Evolutionary conservation across 139 green algal species (phyloP).

Genomic region (Spirogloea muscicola): DNA sequence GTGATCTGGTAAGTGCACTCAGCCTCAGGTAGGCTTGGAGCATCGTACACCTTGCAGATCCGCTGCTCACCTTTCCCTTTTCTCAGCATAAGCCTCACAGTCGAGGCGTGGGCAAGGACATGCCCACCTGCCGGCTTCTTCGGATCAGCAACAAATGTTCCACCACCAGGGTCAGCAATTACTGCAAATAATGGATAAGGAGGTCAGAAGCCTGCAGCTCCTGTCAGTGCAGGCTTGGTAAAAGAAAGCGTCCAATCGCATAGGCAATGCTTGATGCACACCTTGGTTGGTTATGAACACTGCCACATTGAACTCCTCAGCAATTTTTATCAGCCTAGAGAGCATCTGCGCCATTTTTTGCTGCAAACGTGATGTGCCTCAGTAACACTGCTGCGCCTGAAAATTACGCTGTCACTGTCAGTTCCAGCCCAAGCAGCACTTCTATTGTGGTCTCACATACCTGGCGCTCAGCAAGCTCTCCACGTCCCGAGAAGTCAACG

Average conservation of each 20-base stretch:
- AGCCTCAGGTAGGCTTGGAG: slow-evolving; percentile 36
- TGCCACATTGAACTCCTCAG: slow-evolving; percentile 55
- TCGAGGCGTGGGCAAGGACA: slow-evolving; percentile 51
- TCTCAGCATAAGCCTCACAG: slow-evolving; percentile 37
- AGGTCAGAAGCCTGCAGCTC: too few relatives aligned
- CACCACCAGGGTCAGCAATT: too few relatives aligned
- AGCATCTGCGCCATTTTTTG: slow-evolving; percentile 55
- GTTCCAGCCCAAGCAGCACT: neutral
- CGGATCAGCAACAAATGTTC: too few relatives aligned
- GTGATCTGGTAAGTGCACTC: slow-evolving; percentile 29
- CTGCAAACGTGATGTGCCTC: too few relatives aligned
- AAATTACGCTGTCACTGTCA: neutral
- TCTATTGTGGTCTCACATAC: slow-evolving; percentile 49
- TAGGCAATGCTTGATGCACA: too few relatives aligned
- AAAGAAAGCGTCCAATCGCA: too few relatives aligned
- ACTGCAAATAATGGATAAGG: too few relatives aligned
- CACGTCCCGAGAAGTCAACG: slow-evolving; percentile 80
- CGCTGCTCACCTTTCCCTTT: slow-evolving; percentile 47
- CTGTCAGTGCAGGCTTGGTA: too few relatives aligned
- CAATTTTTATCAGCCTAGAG: slow-evolving; percentile 52
- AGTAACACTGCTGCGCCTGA: too few relatives aligned
- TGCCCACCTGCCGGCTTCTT: too few relatives aligned
- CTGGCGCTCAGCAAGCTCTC: slow-evolving; percentile 88
- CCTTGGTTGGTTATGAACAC: slow-evolving; percentile 55
- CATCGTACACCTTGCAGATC: slow-evolving; percentile 47